Percentiles rank a stretch among this genome's conserved stretches.
phyloP scores from a whole-genome alignment of 768 basidiomycete genomes.

The Kwoniella europaea region DNA sequence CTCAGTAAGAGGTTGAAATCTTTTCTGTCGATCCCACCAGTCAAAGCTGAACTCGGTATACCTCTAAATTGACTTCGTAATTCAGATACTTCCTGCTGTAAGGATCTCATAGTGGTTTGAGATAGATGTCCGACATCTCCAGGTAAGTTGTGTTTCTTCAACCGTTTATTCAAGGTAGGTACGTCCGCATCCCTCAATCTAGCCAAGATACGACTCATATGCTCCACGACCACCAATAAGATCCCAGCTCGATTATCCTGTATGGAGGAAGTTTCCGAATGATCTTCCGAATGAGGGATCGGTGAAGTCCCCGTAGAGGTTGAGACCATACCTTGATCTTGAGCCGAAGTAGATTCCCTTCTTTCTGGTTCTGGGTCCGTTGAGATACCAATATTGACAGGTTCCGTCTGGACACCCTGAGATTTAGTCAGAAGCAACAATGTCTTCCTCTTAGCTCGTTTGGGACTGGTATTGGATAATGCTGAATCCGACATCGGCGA shows the following conservation, averaged over 20 bases:
- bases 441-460: constrained; percentile 48
- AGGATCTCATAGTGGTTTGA: constrained; percentile 73
- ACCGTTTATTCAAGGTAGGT: constrained; percentile 80
- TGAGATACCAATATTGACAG: constrained; percentile 38
- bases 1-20: constrained; percentile 84
- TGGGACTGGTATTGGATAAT: constrained; percentile 35
- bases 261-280: constrained; percentile 77
- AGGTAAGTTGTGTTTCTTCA: constrained; percentile 87
- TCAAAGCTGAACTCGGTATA: constrained; percentile 66
- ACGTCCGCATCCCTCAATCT: constrained; percentile 78
- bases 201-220: constrained; percentile 68
- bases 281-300: constrained; percentile 64
- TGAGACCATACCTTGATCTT: neutral
- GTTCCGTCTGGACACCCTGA: constrained; percentile 73
- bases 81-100: constrained; percentile 71
- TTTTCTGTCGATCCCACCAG: constrained; percentile 67
- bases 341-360: constrained; percentile 5
- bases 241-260: constrained; percentile 60
- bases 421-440: constrained; percentile 67
- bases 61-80: constrained; percentile 76
- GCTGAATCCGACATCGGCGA: constrained; percentile 40
- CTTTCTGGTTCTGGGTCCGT: neutral
- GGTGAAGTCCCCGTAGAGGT: constrained; percentile 38
- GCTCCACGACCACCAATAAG: constrained; percentile 58
- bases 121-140: constrained; percentile 82